Conservation (phyloP, 495 filamentous ascomycete species). For the Neurospora terricola region DNA sequence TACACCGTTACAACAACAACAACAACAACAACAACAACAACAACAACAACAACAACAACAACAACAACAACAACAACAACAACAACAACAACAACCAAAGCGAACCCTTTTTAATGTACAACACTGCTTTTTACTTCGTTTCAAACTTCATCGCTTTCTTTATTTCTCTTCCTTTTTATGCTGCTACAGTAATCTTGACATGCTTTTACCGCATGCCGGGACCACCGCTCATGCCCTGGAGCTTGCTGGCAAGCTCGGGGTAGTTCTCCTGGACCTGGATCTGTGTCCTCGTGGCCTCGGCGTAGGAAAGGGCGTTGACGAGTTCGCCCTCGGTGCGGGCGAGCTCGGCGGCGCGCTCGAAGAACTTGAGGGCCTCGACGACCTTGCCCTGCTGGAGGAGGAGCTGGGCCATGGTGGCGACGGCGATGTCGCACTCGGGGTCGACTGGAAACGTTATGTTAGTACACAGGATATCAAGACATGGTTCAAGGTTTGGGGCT, state of each 20-base stretch:
- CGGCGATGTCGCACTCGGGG: slow-evolving; percentile 96
- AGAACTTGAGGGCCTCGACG: slow-evolving; percentile 89
- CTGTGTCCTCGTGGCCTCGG: slow-evolving; percentile 93
- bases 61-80: too few species aligned
- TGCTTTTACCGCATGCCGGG: slow-evolving; percentile 21
- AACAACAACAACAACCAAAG: too few species aligned
- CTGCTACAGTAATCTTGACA: neutral
- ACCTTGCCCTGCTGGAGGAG: slow-evolving; percentile 97
- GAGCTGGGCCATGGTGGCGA: slow-evolving; percentile 98
- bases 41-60: too few species aligned
- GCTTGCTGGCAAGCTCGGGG: slow-evolving; percentile 76
- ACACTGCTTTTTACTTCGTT: neutral
- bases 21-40: too few species aligned
- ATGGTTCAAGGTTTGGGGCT: neutral
- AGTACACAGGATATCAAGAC: slow-evolving; percentile 8
- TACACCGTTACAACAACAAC: neutral
- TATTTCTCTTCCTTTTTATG: neutral
- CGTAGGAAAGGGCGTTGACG: slow-evolving; percentile 92
- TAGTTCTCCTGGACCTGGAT: slow-evolving; percentile 98
- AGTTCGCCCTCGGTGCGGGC: slow-evolving; percentile 94
- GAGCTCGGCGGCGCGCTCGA: slow-evolving; percentile 89
- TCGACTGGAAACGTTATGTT: slow-evolving; percentile 58
- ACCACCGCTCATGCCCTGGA: slow-evolving; percentile 55
- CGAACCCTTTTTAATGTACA: neutral
- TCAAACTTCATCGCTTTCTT: neutral